Evolutionary conservation across 1,139 yeast species (phyloP).

Genomic region (Geotrichum klebahnii): DNA sequence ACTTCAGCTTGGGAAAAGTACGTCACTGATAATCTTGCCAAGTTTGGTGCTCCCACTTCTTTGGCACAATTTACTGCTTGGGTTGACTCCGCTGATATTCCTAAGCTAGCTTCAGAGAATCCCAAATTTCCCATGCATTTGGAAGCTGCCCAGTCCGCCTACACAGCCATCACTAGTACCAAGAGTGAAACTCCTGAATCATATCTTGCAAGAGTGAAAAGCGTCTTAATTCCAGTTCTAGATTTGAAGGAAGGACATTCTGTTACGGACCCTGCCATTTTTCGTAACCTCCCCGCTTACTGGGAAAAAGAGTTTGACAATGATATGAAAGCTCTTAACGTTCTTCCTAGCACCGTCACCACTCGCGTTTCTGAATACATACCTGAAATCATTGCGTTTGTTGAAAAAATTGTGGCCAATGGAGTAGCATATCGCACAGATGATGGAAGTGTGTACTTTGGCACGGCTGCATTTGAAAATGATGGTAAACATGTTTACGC

Average conservation of each 20-base stretch:
- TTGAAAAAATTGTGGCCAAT: conserved; percentile 64
- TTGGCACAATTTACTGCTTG: conserved; percentile 48
- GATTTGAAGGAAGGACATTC: conserved; percentile 69
- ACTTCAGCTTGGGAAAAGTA: conserved; percentile 49
- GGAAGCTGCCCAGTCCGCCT: conserved; percentile 59
- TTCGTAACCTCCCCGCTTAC: conserved; percentile 74
- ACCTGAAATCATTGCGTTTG: conserved; percentile 83
- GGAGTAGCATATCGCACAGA: conserved; percentile 86
- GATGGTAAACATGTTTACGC: conserved; percentile 73
- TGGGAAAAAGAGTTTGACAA: conserved; percentile 85
- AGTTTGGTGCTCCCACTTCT: conserved; percentile 32
- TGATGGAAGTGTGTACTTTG: conserved; percentile 89
- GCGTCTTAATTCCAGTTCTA: conserved; percentile 66
- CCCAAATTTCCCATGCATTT: conserved; percentile 87
- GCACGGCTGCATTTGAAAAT: conserved; percentile 74
- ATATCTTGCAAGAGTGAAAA: conserved; percentile 56
- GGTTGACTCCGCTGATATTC: conserved; percentile 47
- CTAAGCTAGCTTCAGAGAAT: conserved; percentile 49
- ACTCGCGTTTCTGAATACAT: conserved; percentile 97
- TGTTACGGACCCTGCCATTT: conserved; percentile 79
- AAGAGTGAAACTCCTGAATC: conserved; percentile 34
- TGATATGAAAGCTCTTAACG: conserved; percentile 83
- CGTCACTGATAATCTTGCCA: conserved; percentile 55
- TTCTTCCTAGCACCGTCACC: conserved; percentile 75
- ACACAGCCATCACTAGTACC: conserved; percentile 35